A percentile compares a stretch with the other conserved stretches of the same genome.
These are phyloP conservation scores for Pichia gijzeniarum DNA, from an alignment of 805 yeast genomes.

Conservation along the genomic window DNA sequence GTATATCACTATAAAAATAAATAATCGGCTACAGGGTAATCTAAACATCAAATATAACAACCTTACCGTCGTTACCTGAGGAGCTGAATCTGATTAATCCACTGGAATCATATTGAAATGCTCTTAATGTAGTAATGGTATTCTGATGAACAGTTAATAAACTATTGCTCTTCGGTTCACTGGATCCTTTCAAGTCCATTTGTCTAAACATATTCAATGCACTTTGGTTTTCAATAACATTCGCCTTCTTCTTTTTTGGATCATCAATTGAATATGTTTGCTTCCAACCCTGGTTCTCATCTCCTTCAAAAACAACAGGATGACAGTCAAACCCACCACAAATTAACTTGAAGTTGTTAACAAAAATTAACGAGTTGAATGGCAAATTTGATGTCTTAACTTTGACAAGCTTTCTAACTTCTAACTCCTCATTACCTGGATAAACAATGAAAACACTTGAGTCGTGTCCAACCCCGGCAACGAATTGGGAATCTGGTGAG, in stretches of 20 bases:
- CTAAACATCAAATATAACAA: constrained; percentile 65
- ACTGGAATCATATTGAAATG: constrained; percentile 40
- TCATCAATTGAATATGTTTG: constrained; percentile 59
- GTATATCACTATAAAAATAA: neutral
- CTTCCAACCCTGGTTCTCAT: constrained; percentile 51
- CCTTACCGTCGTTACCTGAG: constrained; percentile 87
- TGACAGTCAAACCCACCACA: constrained; percentile 93
- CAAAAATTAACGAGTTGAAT: constrained; percentile 68
- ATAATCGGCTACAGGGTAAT: too few species aligned
- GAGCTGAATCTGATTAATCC: constrained; percentile 54
- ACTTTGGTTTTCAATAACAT: constrained; percentile 59
- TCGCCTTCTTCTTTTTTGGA: constrained; percentile 35
- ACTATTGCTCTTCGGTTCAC: constrained; percentile 38
- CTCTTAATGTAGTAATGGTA: constrained; percentile 65
- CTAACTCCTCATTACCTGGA: constrained; percentile 56
- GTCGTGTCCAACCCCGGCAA: constrained; percentile 84
- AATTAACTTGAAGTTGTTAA: constrained; percentile 57
- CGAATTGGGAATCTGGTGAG: constrained; percentile 68
- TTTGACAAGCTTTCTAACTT: constrained; percentile 43
- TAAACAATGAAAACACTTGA: constrained; percentile 76
- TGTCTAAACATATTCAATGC: constrained; percentile 93
- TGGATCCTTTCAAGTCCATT: constrained; percentile 87
- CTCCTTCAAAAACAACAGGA: constrained; percentile 78
- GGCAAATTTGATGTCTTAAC: constrained; percentile 71
- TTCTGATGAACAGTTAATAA: constrained; percentile 85